Conservation (phyloP, 2,329 filamentous ascomycete species). For the Drechslera avenae region DNA sequence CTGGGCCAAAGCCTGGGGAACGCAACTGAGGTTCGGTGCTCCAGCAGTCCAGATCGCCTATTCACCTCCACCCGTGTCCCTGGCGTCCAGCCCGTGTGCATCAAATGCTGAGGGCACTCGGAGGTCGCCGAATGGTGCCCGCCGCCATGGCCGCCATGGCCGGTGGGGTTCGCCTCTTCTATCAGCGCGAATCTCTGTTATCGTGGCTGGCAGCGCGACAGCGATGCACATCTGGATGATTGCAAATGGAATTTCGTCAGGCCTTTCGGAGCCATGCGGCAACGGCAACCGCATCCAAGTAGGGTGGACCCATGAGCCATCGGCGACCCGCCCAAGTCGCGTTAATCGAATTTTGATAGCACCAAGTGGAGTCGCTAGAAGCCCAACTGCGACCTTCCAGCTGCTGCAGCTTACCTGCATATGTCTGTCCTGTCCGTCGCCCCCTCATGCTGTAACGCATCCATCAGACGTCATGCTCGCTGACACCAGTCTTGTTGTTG, state of each 20-base stretch:
- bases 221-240: conserved; percentile 10
- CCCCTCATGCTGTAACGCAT: conserved; percentile 5
- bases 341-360: conserved; percentile 13
- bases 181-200: conserved; percentile 15
- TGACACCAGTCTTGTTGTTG: neutral
- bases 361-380: conserved; percentile 7
- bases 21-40: neutral
- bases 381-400: conserved; percentile 1
- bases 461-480: conserved; percentile 1
- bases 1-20: conserved; percentile 9
- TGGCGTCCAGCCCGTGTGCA: neutral
- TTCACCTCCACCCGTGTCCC: neutral
- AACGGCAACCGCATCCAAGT: conserved; percentile 2
- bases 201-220: conserved; percentile 6
- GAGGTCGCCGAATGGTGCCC: conserved; percentile 8
- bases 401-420: conserved; percentile 10
- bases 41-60: conserved; percentile 8
- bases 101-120: neutral
- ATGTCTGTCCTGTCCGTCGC: conserved; percentile 1
- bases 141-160: neutral
- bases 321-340: conserved; percentile 12
- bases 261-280: neutral
- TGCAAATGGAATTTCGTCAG: conserved; percentile 18
- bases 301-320: conserved; percentile 7
- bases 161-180: conserved; percentile 12